Evolutionary conservation across 331 rosid genomes (phyloP).

Genomic region (Malus hybrid): DNA sequence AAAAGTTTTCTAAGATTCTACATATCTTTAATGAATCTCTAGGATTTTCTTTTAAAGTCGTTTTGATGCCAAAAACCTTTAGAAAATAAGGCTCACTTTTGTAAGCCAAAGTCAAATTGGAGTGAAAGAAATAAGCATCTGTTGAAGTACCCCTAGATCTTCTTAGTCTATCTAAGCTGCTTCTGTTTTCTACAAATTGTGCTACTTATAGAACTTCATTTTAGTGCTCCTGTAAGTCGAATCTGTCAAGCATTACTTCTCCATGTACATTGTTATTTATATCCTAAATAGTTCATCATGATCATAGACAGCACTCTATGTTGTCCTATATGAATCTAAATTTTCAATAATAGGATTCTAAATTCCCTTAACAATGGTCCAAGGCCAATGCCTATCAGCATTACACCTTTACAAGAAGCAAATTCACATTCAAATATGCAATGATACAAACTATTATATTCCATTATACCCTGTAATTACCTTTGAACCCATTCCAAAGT

Average conservation of each 20-base stretch:
- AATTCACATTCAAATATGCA: neutral
- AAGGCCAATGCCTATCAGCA: neutral
- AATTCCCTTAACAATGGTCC: neutral
- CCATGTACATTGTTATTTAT: neutral
- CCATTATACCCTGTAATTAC: conserved; percentile 21
- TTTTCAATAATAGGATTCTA: neutral
- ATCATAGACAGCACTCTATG: neutral
- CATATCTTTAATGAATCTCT: neutral
- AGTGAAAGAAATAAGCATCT: neutral
- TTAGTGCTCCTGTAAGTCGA: neutral
- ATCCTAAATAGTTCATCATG: neutral
- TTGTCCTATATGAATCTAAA: neutral
- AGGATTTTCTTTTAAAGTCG: neutral
- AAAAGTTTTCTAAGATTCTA: neutral
- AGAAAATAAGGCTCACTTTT: neutral
- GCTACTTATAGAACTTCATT: neutral
- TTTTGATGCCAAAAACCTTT: neutral
- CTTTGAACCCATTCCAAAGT: conserved; percentile 89
- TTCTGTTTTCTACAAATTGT: neutral
- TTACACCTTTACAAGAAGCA: neutral
- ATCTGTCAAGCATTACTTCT: neutral
- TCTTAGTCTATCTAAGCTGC: neutral
- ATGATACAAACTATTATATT: neutral
- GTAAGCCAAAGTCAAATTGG: neutral
- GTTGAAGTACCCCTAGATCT: neutral